Conservation (phyloP, 192 early-diverging fungal genomes). For the Glomus cerebriforme region DNA sequence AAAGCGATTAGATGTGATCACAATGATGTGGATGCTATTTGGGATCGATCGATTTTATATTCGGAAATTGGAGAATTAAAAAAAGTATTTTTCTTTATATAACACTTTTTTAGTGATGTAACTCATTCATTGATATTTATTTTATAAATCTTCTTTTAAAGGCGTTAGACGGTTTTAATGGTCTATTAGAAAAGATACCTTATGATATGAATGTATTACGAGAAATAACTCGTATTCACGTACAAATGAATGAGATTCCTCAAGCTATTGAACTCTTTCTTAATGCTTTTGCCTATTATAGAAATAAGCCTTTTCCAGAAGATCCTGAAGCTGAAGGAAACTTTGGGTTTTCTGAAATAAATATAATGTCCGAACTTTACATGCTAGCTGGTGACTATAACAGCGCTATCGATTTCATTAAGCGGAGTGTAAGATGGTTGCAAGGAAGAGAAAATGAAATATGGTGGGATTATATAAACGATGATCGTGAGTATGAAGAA, state of each 20-base stretch:
- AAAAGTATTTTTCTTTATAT: conserved; percentile 44
- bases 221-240: conserved; percentile 61
- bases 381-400: conserved; percentile 79
- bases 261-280: conserved; percentile 64
- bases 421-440: conserved; percentile 67
- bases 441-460: conserved; percentile 67
- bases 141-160: conserved; percentile 36
- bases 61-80: conserved; percentile 51
- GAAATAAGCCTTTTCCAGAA: conserved; percentile 30
- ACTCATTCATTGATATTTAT: conserved; percentile 20
- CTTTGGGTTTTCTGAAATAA: conserved; percentile 81
- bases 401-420: conserved; percentile 67
- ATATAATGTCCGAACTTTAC: conserved; percentile 86
- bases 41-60: conserved; percentile 69
- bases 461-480: conserved; percentile 63
- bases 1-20: conserved; percentile 69
- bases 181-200: conserved; percentile 62
- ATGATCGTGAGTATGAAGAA: conserved; percentile 62
- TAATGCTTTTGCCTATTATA: conserved; percentile 51
- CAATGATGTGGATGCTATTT: conserved; percentile 65
- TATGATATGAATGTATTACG: conserved; percentile 68
- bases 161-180: conserved; percentile 61
- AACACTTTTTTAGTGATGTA: conserved; percentile 30
- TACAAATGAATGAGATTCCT: conserved; percentile 53
- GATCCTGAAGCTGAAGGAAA: conserved; percentile 43